A percentile compares a stretch with the other conserved stretches of the same genome.
Evolutionary conservation across 108 stramenopile species (phyloP).

Genomic region (Epithemia pelagica): DNA sequence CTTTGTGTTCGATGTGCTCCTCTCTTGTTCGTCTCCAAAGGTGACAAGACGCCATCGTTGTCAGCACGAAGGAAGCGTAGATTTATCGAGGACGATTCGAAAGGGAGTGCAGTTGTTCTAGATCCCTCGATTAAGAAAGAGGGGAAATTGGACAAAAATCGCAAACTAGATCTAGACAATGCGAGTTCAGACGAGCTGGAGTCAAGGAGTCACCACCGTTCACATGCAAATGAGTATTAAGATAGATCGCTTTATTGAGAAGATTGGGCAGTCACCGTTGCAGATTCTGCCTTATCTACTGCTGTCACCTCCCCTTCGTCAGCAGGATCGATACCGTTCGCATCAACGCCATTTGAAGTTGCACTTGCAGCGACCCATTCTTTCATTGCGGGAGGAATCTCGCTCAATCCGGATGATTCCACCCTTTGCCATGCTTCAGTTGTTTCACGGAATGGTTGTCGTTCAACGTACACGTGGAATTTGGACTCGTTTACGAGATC

Average conservation of each 20-base stretch:
- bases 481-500: constrained; percentile 58
- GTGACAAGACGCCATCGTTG: constrained; percentile 2
- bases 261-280: background rate
- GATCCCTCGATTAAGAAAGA: no score
- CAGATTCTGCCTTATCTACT: background rate
- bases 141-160: background rate
- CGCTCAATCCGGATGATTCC: background rate
- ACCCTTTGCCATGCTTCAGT: constrained; percentile 53
- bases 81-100: no score
- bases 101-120: no score
- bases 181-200: no score
- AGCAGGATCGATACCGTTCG: background rate
- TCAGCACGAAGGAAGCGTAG: background rate
- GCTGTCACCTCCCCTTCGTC: background rate
- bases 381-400: background rate
- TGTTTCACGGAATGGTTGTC: constrained; percentile 46
- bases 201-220: no score
- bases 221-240: background rate
- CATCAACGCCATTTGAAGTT: background rate
- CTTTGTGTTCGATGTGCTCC: constrained; percentile 60
- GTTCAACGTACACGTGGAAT: constrained; percentile 71
- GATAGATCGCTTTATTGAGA: background rate
- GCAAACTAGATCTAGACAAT: background rate
- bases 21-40: constrained; percentile 23
- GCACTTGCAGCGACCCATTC: background rate